These are phyloP conservation scores for Colletotrichum endophyticum DNA, from an alignment of 2,329 filamentous ascomycete species.

Conservation along the genomic window DNA sequence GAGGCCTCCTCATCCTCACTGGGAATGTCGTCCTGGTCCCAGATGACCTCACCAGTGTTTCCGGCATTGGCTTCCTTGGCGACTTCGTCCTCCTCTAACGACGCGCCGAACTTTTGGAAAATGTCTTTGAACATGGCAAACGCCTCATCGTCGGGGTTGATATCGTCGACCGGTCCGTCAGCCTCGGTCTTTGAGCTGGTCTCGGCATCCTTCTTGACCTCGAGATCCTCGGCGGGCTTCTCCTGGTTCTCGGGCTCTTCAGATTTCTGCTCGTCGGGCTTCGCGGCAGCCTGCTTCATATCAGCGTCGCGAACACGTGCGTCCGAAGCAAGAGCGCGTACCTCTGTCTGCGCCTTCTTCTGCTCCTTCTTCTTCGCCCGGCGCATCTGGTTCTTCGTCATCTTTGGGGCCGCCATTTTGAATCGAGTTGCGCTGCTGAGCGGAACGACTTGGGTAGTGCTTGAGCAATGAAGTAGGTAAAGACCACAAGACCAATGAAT, in stretches of 20 bases:
- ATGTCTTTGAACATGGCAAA: slow-evolving; percentile 86
- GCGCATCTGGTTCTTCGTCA: slow-evolving; percentile 93
- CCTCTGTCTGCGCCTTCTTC: slow-evolving; percentile 70
- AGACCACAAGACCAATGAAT: slow-evolving; percentile 35
- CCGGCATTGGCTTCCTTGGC: slow-evolving; percentile 69
- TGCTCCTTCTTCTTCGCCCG: slow-evolving; percentile 94
- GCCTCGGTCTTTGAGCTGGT: slow-evolving; percentile 39
- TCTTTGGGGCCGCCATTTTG: slow-evolving; percentile 71
- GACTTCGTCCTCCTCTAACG: slow-evolving; percentile 65
- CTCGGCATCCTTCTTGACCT: slow-evolving; percentile 46
- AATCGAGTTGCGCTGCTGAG: slow-evolving; percentile 19
- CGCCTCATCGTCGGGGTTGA: slow-evolving; percentile 74
- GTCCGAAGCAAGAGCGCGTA: slow-evolving; percentile 27
- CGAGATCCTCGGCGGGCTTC: slow-evolving; percentile 39
- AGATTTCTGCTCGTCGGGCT: slow-evolving; percentile 30
- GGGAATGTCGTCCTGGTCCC: slow-evolving; percentile 83
- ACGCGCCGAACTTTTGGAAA: slow-evolving; percentile 78
- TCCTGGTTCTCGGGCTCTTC: slow-evolving; percentile 26
- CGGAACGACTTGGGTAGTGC: slow-evolving; percentile 20
- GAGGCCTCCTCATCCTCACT: slow-evolving; percentile 78
- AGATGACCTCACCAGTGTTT: slow-evolving; percentile 86
- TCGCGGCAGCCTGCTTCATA: slow-evolving; percentile 6
- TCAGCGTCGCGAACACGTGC: not conserved
- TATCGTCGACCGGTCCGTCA: slow-evolving; percentile 64
- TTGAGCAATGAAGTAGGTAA: slow-evolving; percentile 41